Evolutionary conservation across 176 grass and related monocot genomes (phyloP).

Genomic region (Oryza coarctata): DNA sequence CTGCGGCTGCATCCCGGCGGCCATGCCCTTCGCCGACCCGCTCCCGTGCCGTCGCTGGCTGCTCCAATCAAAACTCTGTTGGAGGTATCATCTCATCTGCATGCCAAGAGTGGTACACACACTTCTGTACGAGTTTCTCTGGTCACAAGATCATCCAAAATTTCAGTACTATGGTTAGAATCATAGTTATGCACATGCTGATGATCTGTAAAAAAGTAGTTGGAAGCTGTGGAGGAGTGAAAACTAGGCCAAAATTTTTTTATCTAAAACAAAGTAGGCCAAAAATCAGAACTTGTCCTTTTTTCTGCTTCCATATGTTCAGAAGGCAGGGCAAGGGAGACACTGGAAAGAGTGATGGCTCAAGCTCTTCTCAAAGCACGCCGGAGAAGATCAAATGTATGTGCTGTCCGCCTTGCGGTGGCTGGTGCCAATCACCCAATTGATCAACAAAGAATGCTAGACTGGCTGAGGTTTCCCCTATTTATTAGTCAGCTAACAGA

Average conservation of each 20-base stretch:
- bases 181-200: background rate
- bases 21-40: slow-evolving; percentile 47
- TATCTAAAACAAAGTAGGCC: no score
- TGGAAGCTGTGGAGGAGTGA: background rate
- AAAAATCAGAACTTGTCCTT: background rate
- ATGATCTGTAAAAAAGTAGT: background rate
- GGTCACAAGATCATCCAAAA: background rate
- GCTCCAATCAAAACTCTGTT: slow-evolving; percentile 77
- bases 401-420: slow-evolving; percentile 66
- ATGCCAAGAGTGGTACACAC: background rate
- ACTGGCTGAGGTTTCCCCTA: slow-evolving; percentile 59
- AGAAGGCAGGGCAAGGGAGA: slow-evolving; percentile 67
- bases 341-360: slow-evolving; percentile 62
- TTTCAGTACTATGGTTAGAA: background rate
- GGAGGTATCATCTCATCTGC: slow-evolving; percentile 50
- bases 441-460: slow-evolving; percentile 64
- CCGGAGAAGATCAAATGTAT: slow-evolving; percentile 40
- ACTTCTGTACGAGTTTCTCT: background rate
- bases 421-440: slow-evolving; percentile 66
- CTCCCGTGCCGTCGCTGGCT: slow-evolving; percentile 66
- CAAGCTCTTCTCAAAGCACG: slow-evolving; percentile 67
- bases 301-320: slow-evolving; percentile 21
- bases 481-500: background rate
- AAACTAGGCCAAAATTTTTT: background rate
- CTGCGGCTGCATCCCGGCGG: slow-evolving; percentile 67